A percentile compares a stretch with the other conserved stretches of the same genome.
Conservation (phyloP, 73 alveolate genomes). For the Paramecium pentaurelia region DNA sequence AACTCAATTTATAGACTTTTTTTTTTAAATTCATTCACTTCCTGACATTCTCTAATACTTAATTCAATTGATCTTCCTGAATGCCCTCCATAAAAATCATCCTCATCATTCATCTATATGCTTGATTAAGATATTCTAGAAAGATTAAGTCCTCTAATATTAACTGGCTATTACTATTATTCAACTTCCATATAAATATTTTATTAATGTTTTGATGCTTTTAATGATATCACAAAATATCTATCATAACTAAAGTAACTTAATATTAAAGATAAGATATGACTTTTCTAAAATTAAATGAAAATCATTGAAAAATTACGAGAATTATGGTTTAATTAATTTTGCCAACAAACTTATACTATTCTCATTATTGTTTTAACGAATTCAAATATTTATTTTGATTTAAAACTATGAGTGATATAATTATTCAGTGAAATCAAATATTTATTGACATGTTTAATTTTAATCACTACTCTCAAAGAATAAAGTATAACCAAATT, state of each 20-base stretch:
- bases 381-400: not conserved
- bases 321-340: not conserved
- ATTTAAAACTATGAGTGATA: not conserved
- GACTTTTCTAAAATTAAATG: not conserved
- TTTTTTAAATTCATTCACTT: not conserved
- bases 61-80: slow-evolving; percentile 39
- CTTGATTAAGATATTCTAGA: not conserved
- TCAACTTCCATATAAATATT: slow-evolving; percentile 19
- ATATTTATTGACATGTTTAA: not conserved
- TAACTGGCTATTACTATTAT: slow-evolving; percentile 15
- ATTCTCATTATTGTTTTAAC: not conserved
- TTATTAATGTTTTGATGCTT: slow-evolving; percentile 6
- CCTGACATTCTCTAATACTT: not conserved
- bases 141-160: not conserved
- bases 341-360: not conserved
- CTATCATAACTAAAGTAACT: not conserved
- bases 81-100: slow-evolving; percentile 20
- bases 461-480: not conserved
- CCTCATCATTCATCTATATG: not conserved
- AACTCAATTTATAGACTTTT: not conserved
- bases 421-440: not conserved
- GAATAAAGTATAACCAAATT: not conserved
- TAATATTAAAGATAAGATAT: not conserved
- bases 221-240: not conserved
- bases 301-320: not conserved